Percentiles rank a stretch among this genome's conserved stretches.
Conservation (phyloP, 2,329 filamentous ascomycete species). For the Penicillium olsonii region DNA sequence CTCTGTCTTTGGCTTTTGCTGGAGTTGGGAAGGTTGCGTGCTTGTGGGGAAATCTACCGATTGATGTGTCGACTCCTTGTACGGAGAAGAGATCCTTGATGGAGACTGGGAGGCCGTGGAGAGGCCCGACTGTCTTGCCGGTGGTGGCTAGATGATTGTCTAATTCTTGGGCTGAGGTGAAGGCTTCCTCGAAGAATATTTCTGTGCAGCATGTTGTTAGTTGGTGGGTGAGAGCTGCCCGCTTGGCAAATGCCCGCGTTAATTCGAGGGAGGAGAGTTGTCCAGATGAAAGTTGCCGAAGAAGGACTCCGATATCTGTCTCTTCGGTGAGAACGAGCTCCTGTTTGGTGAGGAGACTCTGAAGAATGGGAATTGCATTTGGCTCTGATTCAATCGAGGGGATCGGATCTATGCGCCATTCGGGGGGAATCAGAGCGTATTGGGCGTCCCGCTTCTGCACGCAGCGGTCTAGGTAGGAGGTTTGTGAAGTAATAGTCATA, state of each 20-base stretch:
- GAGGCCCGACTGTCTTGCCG: conserved; percentile 52
- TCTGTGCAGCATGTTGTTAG: conserved; percentile 50
- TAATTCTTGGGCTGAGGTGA: conserved; percentile 47
- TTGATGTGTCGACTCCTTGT: conserved; percentile 26
- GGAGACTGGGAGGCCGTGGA: conserved; percentile 62
- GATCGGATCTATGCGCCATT: conserved; percentile 27
- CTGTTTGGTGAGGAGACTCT: conserved; percentile 11
- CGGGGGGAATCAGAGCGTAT: conserved; percentile 22
- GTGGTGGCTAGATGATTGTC: conserved; percentile 45
- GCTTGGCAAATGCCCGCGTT: conserved; percentile 41
- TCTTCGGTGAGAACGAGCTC: conserved; percentile 28
- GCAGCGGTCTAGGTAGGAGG: conserved; percentile 25
- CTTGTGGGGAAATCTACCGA: conserved; percentile 12
- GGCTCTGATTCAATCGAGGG: conserved; percentile 21
- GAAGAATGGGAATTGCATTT: conserved; percentile 22
- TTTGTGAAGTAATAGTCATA: conserved; percentile 2
- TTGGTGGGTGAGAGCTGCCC: conserved; percentile 36
- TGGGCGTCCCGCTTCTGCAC: conserved; percentile 25
- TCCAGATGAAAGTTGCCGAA: conserved; percentile 22
- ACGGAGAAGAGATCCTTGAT: conserved; percentile 40
- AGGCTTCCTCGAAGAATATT: conserved; percentile 53
- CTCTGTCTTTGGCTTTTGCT: too few relatives aligned
- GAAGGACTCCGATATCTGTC: conserved; percentile 23
- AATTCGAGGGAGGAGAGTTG: conserved; percentile 22
- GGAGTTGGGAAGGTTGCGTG: too few relatives aligned